Percentiles rank a stretch among this genome's conserved stretches.
Evolutionary conservation across 1,139 yeast species (phyloP).

Genomic region (Blastobotrys ciferrii): DNA sequence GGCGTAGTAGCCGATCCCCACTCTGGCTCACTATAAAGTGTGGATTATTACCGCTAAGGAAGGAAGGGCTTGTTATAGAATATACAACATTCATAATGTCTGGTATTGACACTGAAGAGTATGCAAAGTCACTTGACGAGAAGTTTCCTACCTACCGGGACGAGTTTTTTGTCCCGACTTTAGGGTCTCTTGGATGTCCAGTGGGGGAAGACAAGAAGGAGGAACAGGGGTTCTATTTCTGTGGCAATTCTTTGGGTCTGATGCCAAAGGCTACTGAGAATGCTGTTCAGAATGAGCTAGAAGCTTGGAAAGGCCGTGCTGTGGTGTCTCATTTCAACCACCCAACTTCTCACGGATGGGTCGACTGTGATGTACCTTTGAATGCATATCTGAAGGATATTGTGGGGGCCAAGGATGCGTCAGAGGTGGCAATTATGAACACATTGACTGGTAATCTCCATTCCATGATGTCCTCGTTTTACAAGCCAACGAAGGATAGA

Average conservation of each 20-base stretch:
- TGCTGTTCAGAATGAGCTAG: constrained; percentile 64
- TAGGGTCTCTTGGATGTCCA: constrained; percentile 47
- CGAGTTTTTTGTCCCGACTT: constrained; percentile 50
- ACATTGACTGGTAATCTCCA: constrained; percentile 81
- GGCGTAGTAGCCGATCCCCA: no score
- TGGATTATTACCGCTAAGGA: not conserved
- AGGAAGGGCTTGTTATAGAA: not conserved
- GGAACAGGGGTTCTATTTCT: constrained; percentile 55
- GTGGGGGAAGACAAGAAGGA: constrained; percentile 18
- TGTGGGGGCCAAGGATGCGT: constrained; percentile 63
- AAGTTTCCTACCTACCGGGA: constrained; percentile 9
- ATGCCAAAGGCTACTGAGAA: constrained; percentile 67
- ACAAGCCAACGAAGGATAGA: constrained; percentile 58
- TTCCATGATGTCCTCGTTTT: constrained; percentile 68
- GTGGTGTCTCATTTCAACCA: constrained; percentile 82
- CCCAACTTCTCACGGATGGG: constrained; percentile 58
- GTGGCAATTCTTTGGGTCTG: constrained; percentile 90
- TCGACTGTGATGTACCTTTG: constrained; percentile 76
- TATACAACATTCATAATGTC: constrained; percentile 3
- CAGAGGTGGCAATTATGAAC: constrained; percentile 85
- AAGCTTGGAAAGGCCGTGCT: constrained; percentile 77
- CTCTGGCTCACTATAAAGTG: not conserved
- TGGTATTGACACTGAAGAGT: constrained; percentile 8
- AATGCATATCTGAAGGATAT: constrained; percentile 65
- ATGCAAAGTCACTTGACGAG: constrained; percentile 10